Conservation (phyloP, 345 rosid genomes). For the Ceriops zippeliana region DNA sequence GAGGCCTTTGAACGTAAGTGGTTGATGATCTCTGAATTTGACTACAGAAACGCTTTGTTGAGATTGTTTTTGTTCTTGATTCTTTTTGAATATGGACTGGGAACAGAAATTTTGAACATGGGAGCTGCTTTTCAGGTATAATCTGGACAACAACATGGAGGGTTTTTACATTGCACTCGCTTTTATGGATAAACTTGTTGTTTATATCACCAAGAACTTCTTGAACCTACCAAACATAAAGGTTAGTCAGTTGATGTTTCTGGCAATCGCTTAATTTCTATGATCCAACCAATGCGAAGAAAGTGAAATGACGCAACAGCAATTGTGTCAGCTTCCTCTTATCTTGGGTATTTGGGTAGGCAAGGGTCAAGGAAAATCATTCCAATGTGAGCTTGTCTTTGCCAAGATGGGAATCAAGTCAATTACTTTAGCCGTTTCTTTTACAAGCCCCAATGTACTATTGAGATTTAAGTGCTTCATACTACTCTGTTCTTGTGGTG, state of each 20-base stretch:
- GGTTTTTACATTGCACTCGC: slow-evolving; percentile 58
- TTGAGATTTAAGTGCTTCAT: too few species aligned
- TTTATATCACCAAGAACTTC: slow-evolving; percentile 54
- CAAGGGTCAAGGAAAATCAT: slow-evolving; percentile 62
- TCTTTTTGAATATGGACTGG: background rate
- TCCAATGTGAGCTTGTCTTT: slow-evolving; percentile 59
- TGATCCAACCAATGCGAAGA: background rate
- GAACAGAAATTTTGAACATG: background rate
- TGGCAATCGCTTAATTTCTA: background rate
- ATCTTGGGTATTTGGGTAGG: slow-evolving; percentile 64
- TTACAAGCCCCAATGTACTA: too few species aligned
- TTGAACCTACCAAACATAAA: slow-evolving; percentile 51
- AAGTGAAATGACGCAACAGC: background rate
- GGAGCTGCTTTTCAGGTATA: slow-evolving; percentile 18
- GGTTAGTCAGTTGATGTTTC: slow-evolving; percentile 21
- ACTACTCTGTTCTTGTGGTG: background rate
- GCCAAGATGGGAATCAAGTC: slow-evolving; percentile 60
- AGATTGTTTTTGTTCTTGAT: too few species aligned
- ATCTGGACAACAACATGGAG: slow-evolving; percentile 42
- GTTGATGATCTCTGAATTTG: background rate
- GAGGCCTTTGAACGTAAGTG: slow-evolving; percentile 49
- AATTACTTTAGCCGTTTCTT: background rate
- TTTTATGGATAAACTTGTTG: slow-evolving; percentile 54
- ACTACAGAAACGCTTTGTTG: background rate
- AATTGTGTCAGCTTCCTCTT: slow-evolving; percentile 38